Evolutionary conservation across 805 yeast genomes (phyloP), one percentile per base, ranked within the genome.

Genomic region (Grigorovia jiainica): DNA sequence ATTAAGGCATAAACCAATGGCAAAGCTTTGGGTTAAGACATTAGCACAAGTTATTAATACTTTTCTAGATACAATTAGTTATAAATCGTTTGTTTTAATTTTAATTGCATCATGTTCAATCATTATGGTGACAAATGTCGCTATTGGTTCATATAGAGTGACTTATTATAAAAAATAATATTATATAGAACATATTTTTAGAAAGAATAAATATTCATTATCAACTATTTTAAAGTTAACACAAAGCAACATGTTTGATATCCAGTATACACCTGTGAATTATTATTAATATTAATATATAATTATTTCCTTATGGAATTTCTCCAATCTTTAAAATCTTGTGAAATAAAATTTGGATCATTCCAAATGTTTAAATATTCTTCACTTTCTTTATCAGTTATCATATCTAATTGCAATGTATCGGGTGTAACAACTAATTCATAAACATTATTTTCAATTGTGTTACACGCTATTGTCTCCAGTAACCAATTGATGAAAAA

Each of bases 11-110:
- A 8, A 71, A 73, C 3, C 61, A 60, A 1, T 71, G 38, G 83
- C 90, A 1, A 71, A 71, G 46, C 72, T 87, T 42, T 78, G 87
- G 37, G 94, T 94, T 0, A 87, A 81, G 55, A 80, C 90, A 0
- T 71, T 86, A 51, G 95, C 94, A 1, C 90, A 82, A 47, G 82
- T 85, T 7, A 66, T 87, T 36, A 83, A 87, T 60, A 78, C 87
- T 1, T 86, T 86, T 52, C 63, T 84, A 18, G 75, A 71, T 43
- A 82, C 85, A 2, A 79, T 86, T 31, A 75, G 80, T 25, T 73
- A 84, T 74, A 80, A 83, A 57, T 68, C 87, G 3, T 68, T 83
- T 55, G 47, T 75, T 4, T 68, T 78, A 41, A 50, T 78, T 13
- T 45, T 67, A 4, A 36, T 71, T 1, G 50, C 75, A 17, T 57